These are phyloP conservation scores for Rhodotorula kratochvilovae DNA, from an alignment of 768 basidiomycete genomes.

Conservation along the genomic window DNA sequence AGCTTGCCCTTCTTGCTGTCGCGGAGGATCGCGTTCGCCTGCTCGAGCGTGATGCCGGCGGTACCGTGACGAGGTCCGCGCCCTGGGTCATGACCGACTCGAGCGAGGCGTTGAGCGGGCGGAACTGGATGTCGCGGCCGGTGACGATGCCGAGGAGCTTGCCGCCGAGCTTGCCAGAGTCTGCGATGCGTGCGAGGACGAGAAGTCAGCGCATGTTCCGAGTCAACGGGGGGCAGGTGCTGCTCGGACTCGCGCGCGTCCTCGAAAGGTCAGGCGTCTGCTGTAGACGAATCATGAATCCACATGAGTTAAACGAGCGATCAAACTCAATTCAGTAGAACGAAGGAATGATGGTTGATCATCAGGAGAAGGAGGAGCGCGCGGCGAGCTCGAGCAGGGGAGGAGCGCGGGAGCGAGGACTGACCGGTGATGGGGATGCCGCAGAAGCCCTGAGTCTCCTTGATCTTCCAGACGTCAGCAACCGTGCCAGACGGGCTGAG, in stretches of 20 bases:
- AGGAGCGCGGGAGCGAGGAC: neutral
- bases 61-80: constrained; percentile 77
- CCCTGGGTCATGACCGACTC: constrained; percentile 72
- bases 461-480: constrained; percentile 88
- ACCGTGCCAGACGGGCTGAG: constrained; percentile 71
- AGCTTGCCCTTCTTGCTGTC: constrained; percentile 97
- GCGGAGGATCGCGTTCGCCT: constrained; percentile 91
- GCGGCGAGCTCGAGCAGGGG: neutral
- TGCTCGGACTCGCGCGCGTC: neutral
- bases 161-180: constrained; percentile 77
- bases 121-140: constrained; percentile 92
- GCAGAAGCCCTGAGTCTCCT: constrained; percentile 83
- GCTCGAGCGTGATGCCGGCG: constrained; percentile 78
- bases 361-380: constrained; percentile 48
- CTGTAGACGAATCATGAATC: constrained; percentile 52
- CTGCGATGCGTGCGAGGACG: constrained; percentile 51
- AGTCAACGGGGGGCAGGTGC: constrained; percentile 39
- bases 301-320: constrained; percentile 40
- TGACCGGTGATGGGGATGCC: constrained; percentile 95
- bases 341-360: constrained; percentile 61
- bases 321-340: constrained; percentile 78
- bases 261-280: constrained; percentile 36
- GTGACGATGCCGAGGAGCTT: constrained; percentile 96
- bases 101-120: constrained; percentile 61
- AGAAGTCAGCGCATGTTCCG: neutral